Conservation (phyloP, 2,329 filamentous ascomycete species). For the Pyricularia sp. region DNA sequence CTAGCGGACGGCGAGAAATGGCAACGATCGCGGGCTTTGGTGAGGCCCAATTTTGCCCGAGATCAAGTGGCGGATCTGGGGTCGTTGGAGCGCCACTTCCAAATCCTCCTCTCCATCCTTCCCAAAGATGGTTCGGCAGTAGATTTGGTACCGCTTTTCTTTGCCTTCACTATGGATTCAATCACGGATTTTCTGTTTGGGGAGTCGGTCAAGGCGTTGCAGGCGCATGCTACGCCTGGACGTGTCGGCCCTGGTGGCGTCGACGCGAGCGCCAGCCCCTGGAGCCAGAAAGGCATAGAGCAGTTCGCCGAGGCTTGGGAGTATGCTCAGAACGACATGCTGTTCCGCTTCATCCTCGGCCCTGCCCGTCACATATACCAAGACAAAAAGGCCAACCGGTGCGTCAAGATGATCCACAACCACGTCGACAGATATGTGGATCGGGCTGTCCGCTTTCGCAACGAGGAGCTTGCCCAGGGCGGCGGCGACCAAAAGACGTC, state of each 20-base stretch:
- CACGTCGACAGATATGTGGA: background rate
- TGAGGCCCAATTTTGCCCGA: background rate
- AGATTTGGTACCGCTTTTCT: background rate
- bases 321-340: too few species aligned
- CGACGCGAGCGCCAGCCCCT: too few species aligned
- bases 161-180: background rate
- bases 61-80: background rate
- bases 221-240: too few species aligned
- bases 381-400: too few species aligned
- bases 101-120: background rate
- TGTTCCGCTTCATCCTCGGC: too few species aligned
- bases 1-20: background rate
- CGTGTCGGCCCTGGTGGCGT: too few species aligned
- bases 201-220: too few species aligned
- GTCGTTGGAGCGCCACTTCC: background rate
- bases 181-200: background rate
- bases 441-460: background rate
- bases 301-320: too few species aligned
- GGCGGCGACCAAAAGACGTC: background rate
- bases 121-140: background rate
- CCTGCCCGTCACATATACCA: too few species aligned
- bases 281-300: too few species aligned
- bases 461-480: background rate
- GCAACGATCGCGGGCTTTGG: conserved; percentile 5
- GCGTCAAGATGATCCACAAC: background rate